Evolutionary conservation across 2,329 filamentous ascomycete species (phyloP), one percentile per base, ranked within the genome.

Genomic region (Xylaria polymorpha): DNA sequence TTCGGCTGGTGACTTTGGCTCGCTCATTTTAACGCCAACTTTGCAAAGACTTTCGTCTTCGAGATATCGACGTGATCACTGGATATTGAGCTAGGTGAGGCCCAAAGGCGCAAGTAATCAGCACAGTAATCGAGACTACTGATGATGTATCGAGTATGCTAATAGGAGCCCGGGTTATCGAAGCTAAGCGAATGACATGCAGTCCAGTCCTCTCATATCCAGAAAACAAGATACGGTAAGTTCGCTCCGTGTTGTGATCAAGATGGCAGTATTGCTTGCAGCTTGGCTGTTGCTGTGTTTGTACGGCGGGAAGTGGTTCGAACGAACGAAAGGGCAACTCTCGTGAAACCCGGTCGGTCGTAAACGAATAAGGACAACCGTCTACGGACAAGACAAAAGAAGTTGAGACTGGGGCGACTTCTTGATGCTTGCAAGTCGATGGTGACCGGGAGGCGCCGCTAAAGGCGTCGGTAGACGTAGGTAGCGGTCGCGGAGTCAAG

Each of bases 1-100:
- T 56, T 83, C 70, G 37, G 79, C 83, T 1, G 68, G 53, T 18
- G 68, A 60, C 43, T 68, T 66, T 15, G 46, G 37, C 4, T 15
- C 61, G 41, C 14, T 20, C 65, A 65, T 68, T 20, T 10, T 61
- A 14, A 37, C 18, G n/a, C 20, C 12, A 14, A n/a, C 51, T 20
- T 58, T n/a, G 48, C 18, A 7, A 56, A 58, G 35, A 32, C 20
- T 32, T 46, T n/a, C 29, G 32, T 39, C 60, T 35, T 20, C 29
- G 18, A 25, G 18, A 15, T 35, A 44, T 22, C 29, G 32, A 53
- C 37, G 35, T 10, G 10, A 22, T 59, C 14, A 29, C 39, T 53
- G 15, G 56, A n/a, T 50, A 25, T 43, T 22, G 32, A 56, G 35
- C 50, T 53, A 39, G 29, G 20, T 12, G 35, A 48, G n/a, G 35